phyloP scores from a whole-genome alignment of 352 stramenopile species.

The Pythium sukuiense region DNA sequence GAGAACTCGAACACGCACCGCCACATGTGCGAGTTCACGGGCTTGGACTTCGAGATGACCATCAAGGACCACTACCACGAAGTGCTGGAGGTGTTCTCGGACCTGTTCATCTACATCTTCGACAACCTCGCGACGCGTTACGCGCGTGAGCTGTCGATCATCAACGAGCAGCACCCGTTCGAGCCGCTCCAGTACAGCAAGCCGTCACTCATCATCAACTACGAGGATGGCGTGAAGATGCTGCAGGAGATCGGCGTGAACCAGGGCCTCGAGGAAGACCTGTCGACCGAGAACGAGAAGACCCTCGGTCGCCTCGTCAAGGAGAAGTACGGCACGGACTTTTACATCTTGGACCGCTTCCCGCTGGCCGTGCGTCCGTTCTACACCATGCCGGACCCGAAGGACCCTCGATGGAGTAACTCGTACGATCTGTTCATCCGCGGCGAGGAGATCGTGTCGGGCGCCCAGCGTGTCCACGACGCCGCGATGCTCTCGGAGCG shows the following conservation, averaged over 20 bases:
- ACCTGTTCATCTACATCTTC: slow-evolving; percentile 99
- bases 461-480: slow-evolving; percentile 99
- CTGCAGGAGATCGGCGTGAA: slow-evolving; percentile 81
- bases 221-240: slow-evolving; percentile 93
- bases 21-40: slow-evolving; percentile 99
- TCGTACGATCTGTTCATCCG: slow-evolving; percentile 99
- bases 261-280: slow-evolving; percentile 75
- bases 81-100: slow-evolving; percentile 95
- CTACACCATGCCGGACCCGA: slow-evolving; percentile 99
- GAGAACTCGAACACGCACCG: slow-evolving; percentile 99
- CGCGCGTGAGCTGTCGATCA: slow-evolving; percentile 92
- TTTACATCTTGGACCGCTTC: slow-evolving; percentile 99
- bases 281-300: slow-evolving; percentile 98
- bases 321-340: slow-evolving; percentile 99
- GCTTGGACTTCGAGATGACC: slow-evolving; percentile 99
- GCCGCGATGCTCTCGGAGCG: slow-evolving; percentile 92
- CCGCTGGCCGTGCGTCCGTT: slow-evolving; percentile 98
- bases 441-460: slow-evolving; percentile 99
- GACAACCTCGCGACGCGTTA: slow-evolving; percentile 95
- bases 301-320: slow-evolving; percentile 94
- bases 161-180: slow-evolving; percentile 97
- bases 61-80: slow-evolving; percentile 99
- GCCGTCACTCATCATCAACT: slow-evolving; percentile 92
- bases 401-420: slow-evolving; percentile 94
- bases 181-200: slow-evolving; percentile 97